Conservation (phyloP, 352 stramenopile genomes). For the Phytophthora tentaculata region DNA sequence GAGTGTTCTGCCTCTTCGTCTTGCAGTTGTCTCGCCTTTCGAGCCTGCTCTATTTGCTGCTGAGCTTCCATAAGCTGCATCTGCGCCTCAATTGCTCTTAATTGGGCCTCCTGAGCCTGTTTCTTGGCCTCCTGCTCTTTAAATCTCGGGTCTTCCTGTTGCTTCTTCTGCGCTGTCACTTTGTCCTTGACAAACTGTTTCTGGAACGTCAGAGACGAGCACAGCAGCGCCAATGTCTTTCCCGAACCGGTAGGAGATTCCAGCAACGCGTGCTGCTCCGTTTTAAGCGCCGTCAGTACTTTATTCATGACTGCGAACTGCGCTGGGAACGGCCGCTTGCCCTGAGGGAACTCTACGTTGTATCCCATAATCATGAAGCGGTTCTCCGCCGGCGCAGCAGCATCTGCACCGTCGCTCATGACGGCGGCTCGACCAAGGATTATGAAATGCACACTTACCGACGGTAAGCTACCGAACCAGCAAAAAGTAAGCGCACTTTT, state of each 20-base stretch:
- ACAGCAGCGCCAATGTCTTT: slow-evolving; percentile 88
- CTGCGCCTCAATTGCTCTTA: slow-evolving; percentile 26
- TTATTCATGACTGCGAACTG: slow-evolving; percentile 91
- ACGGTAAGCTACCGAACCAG: too few species aligned
- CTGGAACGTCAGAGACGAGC: slow-evolving; percentile 85
- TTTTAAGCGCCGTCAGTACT: slow-evolving; percentile 82
- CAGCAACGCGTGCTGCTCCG: slow-evolving; percentile 78
- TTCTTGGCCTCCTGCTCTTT: slow-evolving; percentile 22
- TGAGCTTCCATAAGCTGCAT: slow-evolving; percentile 30
- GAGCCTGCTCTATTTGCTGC: slow-evolving; percentile 33
- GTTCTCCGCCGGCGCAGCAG: slow-evolving; percentile 10
- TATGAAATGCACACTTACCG: not conserved
- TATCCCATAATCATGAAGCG: slow-evolving; percentile 84
- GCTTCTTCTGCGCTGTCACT: slow-evolving; percentile 8
- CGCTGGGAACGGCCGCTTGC: slow-evolving; percentile 85
- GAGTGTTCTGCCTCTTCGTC: slow-evolving; percentile 6
- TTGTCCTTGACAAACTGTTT: slow-evolving; percentile 56
- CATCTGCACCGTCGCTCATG: slow-evolving; percentile 15
- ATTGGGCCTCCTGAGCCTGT: slow-evolving; percentile 22
- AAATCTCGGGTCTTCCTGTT: slow-evolving; percentile 15
- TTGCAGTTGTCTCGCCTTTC: slow-evolving; percentile 5
- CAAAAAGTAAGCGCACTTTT: slow-evolving; percentile 1
- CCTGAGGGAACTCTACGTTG: slow-evolving; percentile 75
- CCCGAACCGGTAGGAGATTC: slow-evolving; percentile 86
- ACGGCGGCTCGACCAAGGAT: not conserved